These are phyloP conservation scores for Mycotypha africana DNA, from an alignment of 371 early-diverging fungal genomes.

Conservation along the genomic window DNA sequence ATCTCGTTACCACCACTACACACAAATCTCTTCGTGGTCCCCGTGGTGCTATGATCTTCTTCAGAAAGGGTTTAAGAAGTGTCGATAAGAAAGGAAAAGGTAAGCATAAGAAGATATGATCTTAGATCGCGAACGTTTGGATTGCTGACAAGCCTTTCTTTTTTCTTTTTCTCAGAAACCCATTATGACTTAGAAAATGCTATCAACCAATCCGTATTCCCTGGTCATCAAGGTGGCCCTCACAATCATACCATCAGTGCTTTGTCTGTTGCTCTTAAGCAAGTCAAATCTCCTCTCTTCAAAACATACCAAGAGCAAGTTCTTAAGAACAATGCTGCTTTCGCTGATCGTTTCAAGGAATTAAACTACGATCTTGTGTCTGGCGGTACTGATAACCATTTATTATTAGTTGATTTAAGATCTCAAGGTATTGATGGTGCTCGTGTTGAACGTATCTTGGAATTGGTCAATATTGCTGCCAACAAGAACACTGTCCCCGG, in stretches of 20 bases:
- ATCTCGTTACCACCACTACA: constrained; percentile 99
- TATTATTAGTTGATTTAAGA: constrained; percentile 83
- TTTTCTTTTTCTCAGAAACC: constrained; percentile 40
- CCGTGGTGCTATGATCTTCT: constrained; percentile 98
- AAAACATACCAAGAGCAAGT: constrained; percentile 91
- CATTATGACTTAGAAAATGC: constrained; percentile 86
- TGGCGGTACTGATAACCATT: constrained; percentile 95
- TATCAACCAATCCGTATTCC: constrained; percentile 98
- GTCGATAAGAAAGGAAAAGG: constrained; percentile 83
- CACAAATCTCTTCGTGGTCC: constrained; percentile 99
- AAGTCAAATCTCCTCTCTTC: constrained; percentile 80
- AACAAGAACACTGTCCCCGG: constrained; percentile 99
- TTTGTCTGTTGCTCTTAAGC: constrained; percentile 94
- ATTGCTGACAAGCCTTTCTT: not conserved
- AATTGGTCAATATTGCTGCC: constrained; percentile 91
- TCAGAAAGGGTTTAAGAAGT: constrained; percentile 83
- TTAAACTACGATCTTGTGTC: constrained; percentile 84
- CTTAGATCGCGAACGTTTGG: not conserved
- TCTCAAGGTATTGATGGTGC: constrained; percentile 89
- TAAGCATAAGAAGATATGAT: constrained; percentile 14
- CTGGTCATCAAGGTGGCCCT: constrained; percentile 99
- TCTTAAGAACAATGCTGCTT: constrained; percentile 80
- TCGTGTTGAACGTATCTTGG: constrained; percentile 90
- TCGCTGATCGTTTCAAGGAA: constrained; percentile 71
- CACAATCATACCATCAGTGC: constrained; percentile 99